Evolutionary conservation across 495 filamentous ascomycete genomes (phyloP), one percentile per base, ranked within the genome.

Genomic region (Apodospora peruviana): DNA sequence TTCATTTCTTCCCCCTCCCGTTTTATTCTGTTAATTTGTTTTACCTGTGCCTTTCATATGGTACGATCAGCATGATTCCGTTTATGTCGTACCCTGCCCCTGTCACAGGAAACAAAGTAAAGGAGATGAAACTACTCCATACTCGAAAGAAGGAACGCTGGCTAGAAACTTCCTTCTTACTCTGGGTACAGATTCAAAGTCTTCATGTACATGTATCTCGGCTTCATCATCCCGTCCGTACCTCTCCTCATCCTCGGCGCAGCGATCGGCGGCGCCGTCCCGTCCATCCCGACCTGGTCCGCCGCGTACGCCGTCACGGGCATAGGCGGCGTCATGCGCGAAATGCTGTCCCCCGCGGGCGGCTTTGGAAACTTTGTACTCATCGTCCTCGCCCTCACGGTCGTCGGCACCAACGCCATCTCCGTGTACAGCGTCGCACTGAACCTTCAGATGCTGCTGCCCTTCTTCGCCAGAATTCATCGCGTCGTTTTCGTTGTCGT

Each of bases 351-450:
- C 17, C 70, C 74, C 1, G 67, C 69, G 1, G 71, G 69, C 7
- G 71, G 71, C 4, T 80, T 80, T 54, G 77, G 76, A 9, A 69
- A 72, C 50, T 76, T 79, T 47, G 59, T 78, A 12, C 56, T 74
- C 16, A 71, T 79, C 2, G 46, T 80, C 23, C 61, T 79, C 7
- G 73, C 71, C 1, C 60, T 80, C 37, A 74, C 67, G 22, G 66
- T 75, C 14, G 64, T 76, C 35, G 74, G 73, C 12, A 78, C 77
- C 56, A 70, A 77, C 25, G 63, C 72, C 38, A 57, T 64, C 20
- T 66, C 65, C 27, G 65, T 64, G 56, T 73, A 71, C 55, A 70
- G 65, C n/a, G 62, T 78, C 35, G 70, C 73, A 0, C 59, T 80
- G 1, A 75, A 73, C 46, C 67, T 78, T 40, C 75, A 79, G 57